Evolutionary conservation across 164 flowering plant species (phyloP), one percentile per base, ranked within the genome.

Genomic region (Aristolochia californica): DNA sequence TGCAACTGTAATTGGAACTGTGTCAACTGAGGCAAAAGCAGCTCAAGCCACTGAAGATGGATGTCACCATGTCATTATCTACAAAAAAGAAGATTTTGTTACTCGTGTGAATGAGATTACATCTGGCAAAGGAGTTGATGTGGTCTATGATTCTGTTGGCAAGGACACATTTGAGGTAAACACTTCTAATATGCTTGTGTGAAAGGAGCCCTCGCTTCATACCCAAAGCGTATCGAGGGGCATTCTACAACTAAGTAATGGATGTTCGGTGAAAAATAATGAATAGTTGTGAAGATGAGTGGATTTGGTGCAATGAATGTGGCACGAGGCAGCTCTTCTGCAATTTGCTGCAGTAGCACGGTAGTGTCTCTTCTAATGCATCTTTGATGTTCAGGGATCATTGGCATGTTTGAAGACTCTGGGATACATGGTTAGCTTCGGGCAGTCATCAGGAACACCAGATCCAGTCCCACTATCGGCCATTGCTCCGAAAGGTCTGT

Each of bases 1-100:
- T 55, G 98, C 98, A 56, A 88, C 88, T 53, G 96, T 91, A 13
- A 86, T 91, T 63, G 96, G 98, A 28, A 84, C 96, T 24, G 98
- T 91, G 57, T 86, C 96, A 45, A 84, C 84, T 11, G 72, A 78
- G 66, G 91, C 83, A 72, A 88, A 91, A 63, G 96, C 93, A 15
- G 78, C 72, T 27, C 96, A 88, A 67, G 96, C 96, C 59, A 79
- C 76, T 70, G 87, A 76, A 16, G 91, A 87, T 75, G 89, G 95
- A 47, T 84, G 91, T 49, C 84, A 83, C 62, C 91, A 91, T 75
- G 80, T 75, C 11, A 84, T 91, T 30, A 61, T 83, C 34, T 86
- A 80, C 58, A 83, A 61, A 48, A 75, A 84, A 25, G 95, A 88
- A 70, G 87, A 88, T 66, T 84, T 91, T 64, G 93, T 83, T 47